These are phyloP conservation scores for Terfezia boudieri DNA, from an alignment of 495 filamentous ascomycete genomes.

Conservation along the genomic window DNA sequence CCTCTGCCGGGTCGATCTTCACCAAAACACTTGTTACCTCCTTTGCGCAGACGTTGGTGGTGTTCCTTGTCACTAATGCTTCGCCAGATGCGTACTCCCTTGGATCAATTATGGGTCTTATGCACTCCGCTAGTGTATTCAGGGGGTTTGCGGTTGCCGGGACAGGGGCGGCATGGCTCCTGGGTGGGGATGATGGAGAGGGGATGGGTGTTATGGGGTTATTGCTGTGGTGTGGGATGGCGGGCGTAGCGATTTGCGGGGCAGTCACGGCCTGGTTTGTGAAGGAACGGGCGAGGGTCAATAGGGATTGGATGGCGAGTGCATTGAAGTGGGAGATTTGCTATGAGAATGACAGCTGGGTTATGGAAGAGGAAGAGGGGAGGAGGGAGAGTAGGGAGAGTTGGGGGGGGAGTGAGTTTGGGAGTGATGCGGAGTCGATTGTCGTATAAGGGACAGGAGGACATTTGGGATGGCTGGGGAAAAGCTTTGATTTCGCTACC, in stretches of 20 bases:
- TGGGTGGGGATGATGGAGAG: slow-evolving; percentile 22
- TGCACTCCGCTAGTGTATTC: slow-evolving; percentile 23
- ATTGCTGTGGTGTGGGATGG: slow-evolving; percentile 22
- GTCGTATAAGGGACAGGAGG: slow-evolving; percentile 10
- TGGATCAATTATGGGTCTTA: slow-evolving; percentile 26
- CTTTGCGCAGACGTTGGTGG: slow-evolving; percentile 22
- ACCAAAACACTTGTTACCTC: slow-evolving; percentile 22
- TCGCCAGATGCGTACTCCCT: slow-evolving; percentile 25
- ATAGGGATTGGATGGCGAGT: slow-evolving; percentile 20
- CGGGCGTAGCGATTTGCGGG: slow-evolving; percentile 20
- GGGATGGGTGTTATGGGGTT: slow-evolving; percentile 11
- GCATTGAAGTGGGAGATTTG: slow-evolving; percentile 26
- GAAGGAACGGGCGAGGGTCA: slow-evolving; percentile 22
- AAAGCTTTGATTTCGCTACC: no score
- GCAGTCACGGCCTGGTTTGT: slow-evolving; percentile 24
- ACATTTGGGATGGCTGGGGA: no score
- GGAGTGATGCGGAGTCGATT: slow-evolving; percentile 24
- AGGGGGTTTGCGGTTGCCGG: slow-evolving; percentile 25
- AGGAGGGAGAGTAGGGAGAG: background rate
- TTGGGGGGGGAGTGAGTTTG: slow-evolving; percentile 17
- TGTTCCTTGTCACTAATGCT: slow-evolving; percentile 24
- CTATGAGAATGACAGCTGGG: slow-evolving; percentile 19
- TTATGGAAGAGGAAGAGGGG: background rate
- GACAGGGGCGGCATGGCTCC: slow-evolving; percentile 23
- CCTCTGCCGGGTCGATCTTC: slow-evolving; percentile 21